Percentiles rank a stretch among this genome's conserved stretches.
Evolutionary conservation across 2,329 filamentous ascomycete genomes (phyloP).

Genomic region (Xylariaceae sp.): DNA sequence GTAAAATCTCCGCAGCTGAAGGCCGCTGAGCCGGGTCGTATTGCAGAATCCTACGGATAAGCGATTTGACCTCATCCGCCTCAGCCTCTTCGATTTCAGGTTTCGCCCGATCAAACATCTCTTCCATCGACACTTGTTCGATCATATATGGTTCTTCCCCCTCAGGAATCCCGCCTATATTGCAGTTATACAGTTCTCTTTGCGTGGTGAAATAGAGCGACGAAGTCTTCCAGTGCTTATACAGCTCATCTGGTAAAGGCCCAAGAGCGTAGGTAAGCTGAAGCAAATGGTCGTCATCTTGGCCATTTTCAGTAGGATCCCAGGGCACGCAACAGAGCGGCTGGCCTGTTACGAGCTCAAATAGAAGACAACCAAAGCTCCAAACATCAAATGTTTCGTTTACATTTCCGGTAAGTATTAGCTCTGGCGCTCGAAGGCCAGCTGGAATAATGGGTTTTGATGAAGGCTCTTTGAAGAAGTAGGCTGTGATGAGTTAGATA

Average conservation of each 20-base stretch:
- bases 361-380: slow-evolving; percentile 32
- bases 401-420: slow-evolving; percentile 23
- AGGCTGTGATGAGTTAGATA: slow-evolving; percentile 13
- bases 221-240: slow-evolving; percentile 21
- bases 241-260: slow-evolving; percentile 11
- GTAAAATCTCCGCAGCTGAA: slow-evolving; percentile 26
- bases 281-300: slow-evolving; percentile 24
- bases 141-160: slow-evolving; percentile 23
- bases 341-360: slow-evolving; percentile 29
- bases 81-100: slow-evolving; percentile 26
- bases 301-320: slow-evolving; percentile 3
- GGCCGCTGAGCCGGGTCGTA: slow-evolving; percentile 30
- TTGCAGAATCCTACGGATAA: slow-evolving; percentile 30
- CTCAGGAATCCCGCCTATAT: slow-evolving; percentile 21
- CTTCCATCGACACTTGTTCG: slow-evolving; percentile 24
- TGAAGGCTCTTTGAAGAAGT: slow-evolving; percentile 25
- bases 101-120: slow-evolving; percentile 22
- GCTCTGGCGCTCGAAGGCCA: slow-evolving; percentile 28
- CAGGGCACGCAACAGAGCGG: slow-evolving; percentile 26
- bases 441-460: slow-evolving; percentile 19
- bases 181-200: slow-evolving; percentile 24
- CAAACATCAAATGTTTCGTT: slow-evolving; percentile 26
- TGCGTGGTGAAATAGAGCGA: slow-evolving; percentile 27
- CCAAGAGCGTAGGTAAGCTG: slow-evolving; percentile 19
- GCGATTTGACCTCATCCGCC: slow-evolving; percentile 21